Base-by-base conservation (phyloP, 2,329 filamentous ascomycete genomes). In the Xylariaceae sp. region DNA sequence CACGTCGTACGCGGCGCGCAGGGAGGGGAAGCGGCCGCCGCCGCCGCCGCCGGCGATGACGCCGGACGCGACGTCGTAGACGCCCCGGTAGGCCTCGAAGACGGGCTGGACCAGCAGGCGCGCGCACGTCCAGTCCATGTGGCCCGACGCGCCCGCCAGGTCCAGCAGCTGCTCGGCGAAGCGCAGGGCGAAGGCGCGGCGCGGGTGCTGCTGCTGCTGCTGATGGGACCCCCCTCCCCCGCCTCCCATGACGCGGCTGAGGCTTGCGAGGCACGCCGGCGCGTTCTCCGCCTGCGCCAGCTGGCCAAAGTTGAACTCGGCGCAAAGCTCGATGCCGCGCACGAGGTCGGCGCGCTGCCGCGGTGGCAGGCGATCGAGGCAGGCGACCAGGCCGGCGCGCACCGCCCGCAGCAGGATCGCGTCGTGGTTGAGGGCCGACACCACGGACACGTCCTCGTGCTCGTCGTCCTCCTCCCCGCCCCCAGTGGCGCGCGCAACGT, bases 91-190 rank as follows among this genome's bases (percentile, higher is more conserved):
- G 11, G 51, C 45, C 17, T 56, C 45, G 23, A 51, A 55, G 13
- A 60, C 50, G 1, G 55, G 47, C 16, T 60, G 50, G 14, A 49
- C 57, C 34, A 62, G 43, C 21, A 45, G 51, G 26, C 46, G 47
- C 4, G 52, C 51, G 12, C 56, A 50, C 1, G 48, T 48, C 17
- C 51, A 52, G 37, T 59, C 49, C 13, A 52, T 36, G 35, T 61
- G 59, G 4, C 56, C 60, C 5, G 44, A 45, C 4, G 60, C 59
- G 5, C 59, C 58, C 5, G 56, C 56, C 12, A 63, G 51, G 31
- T 61, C 60, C 4, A 63, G 49, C 6, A 62, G 38, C 29, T 57
- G 55, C 28, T 61, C 59, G 46, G 57, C 47, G 23, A 55, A 60
- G 15, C 56, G 54, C 11, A 63, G 42, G 9, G 52, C 37, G 35